Evolutionary conservation across 2,329 filamentous ascomycete genomes (phyloP).

Genomic region (Colletotrichum orbiculare): DNA sequence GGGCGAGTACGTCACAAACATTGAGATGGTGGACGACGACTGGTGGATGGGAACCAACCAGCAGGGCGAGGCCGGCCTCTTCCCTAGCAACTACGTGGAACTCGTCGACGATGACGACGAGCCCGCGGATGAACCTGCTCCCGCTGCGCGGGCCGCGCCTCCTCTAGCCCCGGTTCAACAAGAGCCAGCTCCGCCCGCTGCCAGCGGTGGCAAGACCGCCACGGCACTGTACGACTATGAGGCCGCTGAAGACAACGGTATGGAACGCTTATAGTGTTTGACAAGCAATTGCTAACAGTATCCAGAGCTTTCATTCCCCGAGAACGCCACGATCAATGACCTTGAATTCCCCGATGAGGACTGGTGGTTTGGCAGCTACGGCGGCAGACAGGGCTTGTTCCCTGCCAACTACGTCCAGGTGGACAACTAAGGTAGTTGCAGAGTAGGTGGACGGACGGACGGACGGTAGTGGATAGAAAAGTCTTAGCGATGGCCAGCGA

Average conservation of each 20-base stretch:
- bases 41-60: constrained; percentile 98
- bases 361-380: constrained; percentile 95
- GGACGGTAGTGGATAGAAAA: constrained; percentile 27
- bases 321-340: constrained; percentile 83
- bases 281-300: constrained; percentile 17
- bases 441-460: not conserved
- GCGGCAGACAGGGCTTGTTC: constrained; percentile 86
- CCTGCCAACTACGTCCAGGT: constrained; percentile 77
- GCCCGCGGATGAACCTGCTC: constrained; percentile 44
- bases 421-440: constrained; percentile 46
- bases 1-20: constrained; percentile 88
- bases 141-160: constrained; percentile 50
- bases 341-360: constrained; percentile 98
- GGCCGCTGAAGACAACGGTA: constrained; percentile 92
- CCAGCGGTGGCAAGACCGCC: constrained; percentile 70
- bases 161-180: constrained; percentile 46
- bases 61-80: constrained; percentile 85
- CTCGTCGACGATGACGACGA: constrained; percentile 73
- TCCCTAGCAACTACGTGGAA: constrained; percentile 98
- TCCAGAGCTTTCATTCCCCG: constrained; percentile 81
- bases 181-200: constrained; percentile 50
- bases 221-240: constrained; percentile 96
- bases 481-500: constrained; percentile 31
- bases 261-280: constrained; percentile 46
- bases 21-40: constrained; percentile 97